Evolutionary conservation across 495 filamentous ascomycete genomes (phyloP).

Genomic region (Aspergillus ostianus): DNA sequence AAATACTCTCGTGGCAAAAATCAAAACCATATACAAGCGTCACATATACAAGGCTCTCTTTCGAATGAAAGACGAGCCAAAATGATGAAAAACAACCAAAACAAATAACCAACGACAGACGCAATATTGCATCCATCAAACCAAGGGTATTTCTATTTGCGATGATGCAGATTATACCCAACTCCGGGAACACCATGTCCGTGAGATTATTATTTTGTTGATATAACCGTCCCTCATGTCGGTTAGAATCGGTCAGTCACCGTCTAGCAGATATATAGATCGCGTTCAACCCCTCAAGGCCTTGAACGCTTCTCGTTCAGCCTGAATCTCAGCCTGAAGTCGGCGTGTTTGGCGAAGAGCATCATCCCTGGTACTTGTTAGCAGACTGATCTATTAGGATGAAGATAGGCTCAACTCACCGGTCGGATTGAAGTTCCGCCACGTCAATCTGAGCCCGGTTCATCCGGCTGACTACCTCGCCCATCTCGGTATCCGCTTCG

Average conservation of each 20-base stretch:
- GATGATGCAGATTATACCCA: not conserved
- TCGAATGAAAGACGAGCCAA: not conserved
- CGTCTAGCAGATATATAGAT: not conserved
- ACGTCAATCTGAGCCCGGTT: slow-evolving; percentile 94
- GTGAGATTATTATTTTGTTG: not conserved
- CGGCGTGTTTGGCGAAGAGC: slow-evolving; percentile 78
- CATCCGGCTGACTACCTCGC: slow-evolving; percentile 89
- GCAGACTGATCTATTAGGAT: slow-evolving; percentile 10
- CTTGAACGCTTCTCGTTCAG: slow-evolving; percentile 57
- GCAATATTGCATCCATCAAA: not conserved
- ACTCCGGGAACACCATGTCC: not conserved
- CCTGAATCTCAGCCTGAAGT: slow-evolving; percentile 63
- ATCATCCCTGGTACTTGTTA: slow-evolving; percentile 64
- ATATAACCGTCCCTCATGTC: not conserved
- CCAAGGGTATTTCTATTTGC: not conserved
- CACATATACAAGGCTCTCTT: not conserved
- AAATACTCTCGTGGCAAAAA: not conserved
- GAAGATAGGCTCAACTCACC: slow-evolving; percentile 48
- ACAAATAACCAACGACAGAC: not conserved
- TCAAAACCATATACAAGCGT: not conserved
- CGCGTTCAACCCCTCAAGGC: slow-evolving; percentile 31
- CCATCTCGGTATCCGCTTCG: slow-evolving; percentile 89
- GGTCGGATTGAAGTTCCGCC: slow-evolving; percentile 82
- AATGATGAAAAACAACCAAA: not conserved
- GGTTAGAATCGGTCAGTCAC: not conserved